These are phyloP conservation scores for Colletotrichum tanaceti DNA, from an alignment of 2,329 filamentous ascomycete species.

Conservation along the genomic window DNA sequence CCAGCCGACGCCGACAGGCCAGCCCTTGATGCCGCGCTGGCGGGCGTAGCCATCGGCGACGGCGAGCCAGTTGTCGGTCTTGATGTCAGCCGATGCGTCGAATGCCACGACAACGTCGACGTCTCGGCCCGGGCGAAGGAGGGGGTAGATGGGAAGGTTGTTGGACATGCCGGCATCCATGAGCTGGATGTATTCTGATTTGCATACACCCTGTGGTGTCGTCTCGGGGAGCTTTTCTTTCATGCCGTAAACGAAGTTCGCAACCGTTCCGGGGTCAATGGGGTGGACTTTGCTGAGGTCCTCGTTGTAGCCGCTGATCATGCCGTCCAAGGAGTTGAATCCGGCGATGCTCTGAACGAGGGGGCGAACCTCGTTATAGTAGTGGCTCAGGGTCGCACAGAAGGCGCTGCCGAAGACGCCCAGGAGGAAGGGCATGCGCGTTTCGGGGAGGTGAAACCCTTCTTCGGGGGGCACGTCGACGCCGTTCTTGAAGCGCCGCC, in stretches of 20 bases:
- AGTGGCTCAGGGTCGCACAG: slow-evolving; percentile 94
- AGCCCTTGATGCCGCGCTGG: slow-evolving; percentile 90
- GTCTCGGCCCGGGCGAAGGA: slow-evolving; percentile 86
- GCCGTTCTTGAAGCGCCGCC: slow-evolving; percentile 82
- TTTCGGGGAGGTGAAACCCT: slow-evolving; percentile 81
- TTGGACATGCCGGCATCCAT: slow-evolving; percentile 99
- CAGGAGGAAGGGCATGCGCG: slow-evolving; percentile 84
- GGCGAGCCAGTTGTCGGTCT: slow-evolving; percentile 94
- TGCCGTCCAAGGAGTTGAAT: slow-evolving; percentile 79
- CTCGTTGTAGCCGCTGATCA: slow-evolving; percentile 81
- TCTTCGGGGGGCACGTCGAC: slow-evolving; percentile 72
- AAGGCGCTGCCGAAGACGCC: slow-evolving; percentile 98
- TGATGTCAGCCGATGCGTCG: slow-evolving; percentile 93
- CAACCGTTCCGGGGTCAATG: slow-evolving; percentile 89
- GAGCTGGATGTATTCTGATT: slow-evolving; percentile 77
- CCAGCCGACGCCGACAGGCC: slow-evolving; percentile 97
- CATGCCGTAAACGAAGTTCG: slow-evolving; percentile 90
- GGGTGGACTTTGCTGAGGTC: slow-evolving; percentile 93
- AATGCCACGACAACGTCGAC: slow-evolving; percentile 94
- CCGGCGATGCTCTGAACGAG: slow-evolving; percentile 80
- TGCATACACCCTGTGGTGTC: slow-evolving; percentile 81
- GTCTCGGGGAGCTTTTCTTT: slow-evolving; percentile 78
- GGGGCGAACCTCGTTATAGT: slow-evolving; percentile 93
- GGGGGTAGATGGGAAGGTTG: slow-evolving; percentile 94
- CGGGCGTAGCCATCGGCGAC: slow-evolving; percentile 93